These are phyloP conservation scores for Extremus antarcticus DNA, from an alignment of 495 filamentous ascomycete species.

Conservation along the genomic window DNA sequence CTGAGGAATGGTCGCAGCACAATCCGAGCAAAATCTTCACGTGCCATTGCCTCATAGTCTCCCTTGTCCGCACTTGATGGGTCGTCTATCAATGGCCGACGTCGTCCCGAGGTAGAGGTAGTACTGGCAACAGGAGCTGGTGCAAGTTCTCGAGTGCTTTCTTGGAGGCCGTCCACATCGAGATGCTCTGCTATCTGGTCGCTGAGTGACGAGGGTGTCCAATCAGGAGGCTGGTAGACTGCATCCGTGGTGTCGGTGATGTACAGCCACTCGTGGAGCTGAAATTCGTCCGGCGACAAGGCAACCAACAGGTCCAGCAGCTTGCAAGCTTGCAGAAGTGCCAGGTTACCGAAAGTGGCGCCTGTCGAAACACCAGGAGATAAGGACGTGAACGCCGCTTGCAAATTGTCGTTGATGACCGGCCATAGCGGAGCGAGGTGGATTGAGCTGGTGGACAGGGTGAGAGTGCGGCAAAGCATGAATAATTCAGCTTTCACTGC, in stretches of 20 bases:
- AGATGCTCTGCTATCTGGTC: constrained; percentile 80
- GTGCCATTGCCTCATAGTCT: constrained; percentile 25
- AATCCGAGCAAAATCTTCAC: constrained; percentile 32
- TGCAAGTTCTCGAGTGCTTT: neutral
- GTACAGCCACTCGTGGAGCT: constrained; percentile 91
- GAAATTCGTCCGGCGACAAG: constrained; percentile 89
- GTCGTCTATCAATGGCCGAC: constrained; percentile 10
- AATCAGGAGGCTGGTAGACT: constrained; percentile 69
- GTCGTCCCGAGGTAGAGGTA: neutral
- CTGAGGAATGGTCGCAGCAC: constrained; percentile 82
- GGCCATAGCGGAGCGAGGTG: constrained; percentile 84
- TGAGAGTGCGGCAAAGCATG: constrained; percentile 73
- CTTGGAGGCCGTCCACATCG: constrained; percentile 36
- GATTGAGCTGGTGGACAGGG: constrained; percentile 61
- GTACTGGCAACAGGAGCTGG: neutral
- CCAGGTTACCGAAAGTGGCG: constrained; percentile 63
- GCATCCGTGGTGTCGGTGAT: constrained; percentile 95
- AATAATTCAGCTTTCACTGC: constrained; percentile 80
- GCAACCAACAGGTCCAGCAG: constrained; percentile 76
- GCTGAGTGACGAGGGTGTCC: constrained; percentile 63
- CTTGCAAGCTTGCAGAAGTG: constrained; percentile 81
- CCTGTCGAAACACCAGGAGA: constrained; percentile 41
- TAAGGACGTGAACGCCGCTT: constrained; percentile 68
- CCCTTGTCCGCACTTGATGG: constrained; percentile 17
- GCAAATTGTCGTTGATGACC: constrained; percentile 73